Conservation (phyloP, 2,329 filamentous ascomycete genomes). For the Diaporthe sp. region DNA sequence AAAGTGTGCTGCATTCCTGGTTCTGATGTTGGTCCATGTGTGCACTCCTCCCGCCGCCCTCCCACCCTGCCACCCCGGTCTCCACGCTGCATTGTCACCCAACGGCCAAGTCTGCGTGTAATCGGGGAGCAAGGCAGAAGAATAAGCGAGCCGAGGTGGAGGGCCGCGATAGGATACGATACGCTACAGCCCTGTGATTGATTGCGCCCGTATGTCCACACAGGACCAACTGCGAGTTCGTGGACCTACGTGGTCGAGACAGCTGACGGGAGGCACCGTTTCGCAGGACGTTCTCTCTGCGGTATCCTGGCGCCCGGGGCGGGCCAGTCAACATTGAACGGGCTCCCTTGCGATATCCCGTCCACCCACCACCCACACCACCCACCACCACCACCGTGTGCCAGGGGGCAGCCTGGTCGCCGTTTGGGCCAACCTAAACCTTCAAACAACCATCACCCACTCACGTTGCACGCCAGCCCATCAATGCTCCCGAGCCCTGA, state of each 20-base stretch:
- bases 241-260: background rate
- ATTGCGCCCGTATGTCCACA: background rate
- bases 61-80: background rate
- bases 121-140: conserved; percentile 22
- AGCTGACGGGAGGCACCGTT: conserved; percentile 19
- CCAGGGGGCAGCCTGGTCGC: conserved; percentile 33
- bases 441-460: conserved; percentile 44
- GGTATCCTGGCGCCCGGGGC: conserved; percentile 1
- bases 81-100: conserved; percentile 24
- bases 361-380: conserved; percentile 6
- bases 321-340: conserved; percentile 23
- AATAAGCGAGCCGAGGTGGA: conserved; percentile 21
- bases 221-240: conserved; percentile 5
- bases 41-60: no score
- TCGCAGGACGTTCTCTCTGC: background rate
- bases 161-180: conserved; percentile 20
- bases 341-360: conserved; percentile 30
- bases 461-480: conserved; percentile 55
- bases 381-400: conserved; percentile 21
- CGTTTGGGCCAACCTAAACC: conserved; percentile 33
- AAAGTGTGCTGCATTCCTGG: conserved; percentile 27
- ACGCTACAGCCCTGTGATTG: conserved; percentile 2
- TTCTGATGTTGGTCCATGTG: conserved; percentile 6
- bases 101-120: conserved; percentile 19
- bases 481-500: conserved; percentile 56